Base-by-base conservation (phyloP, 2,329 filamentous ascomycete genomes). In the Apiospora hydei region DNA sequence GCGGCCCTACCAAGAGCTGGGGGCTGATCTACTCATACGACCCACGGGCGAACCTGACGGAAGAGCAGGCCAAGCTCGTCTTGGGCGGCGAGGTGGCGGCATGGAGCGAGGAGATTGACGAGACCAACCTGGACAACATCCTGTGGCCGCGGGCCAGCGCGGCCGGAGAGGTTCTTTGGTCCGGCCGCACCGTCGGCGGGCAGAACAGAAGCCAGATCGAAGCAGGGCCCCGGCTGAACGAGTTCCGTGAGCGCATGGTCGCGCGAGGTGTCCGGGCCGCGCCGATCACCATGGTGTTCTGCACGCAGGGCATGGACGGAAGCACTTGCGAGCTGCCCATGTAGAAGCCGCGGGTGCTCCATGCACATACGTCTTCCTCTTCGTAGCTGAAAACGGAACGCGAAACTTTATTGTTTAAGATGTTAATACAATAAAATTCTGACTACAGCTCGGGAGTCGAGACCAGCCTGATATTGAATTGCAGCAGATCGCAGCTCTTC, bases 31-130 rank as follows among this genome's bases (percentile, higher is more conserved):
- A 97, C 85, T 89, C 90, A 26, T 93, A 96, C 81, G 92, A 97
- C 79, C 94, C 94, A 0, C 84, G 91, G 4, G 86, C 84, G 3
- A 89, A 89, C 66, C 85, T 97, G 5, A 88, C 91, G 0, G 83
- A 82, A 13, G 86, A 90, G 38, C 82, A 90, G 61, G 88, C 90
- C 38, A 86, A 91, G 78, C 87, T 94, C 16, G 91, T 97, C 3
- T 81, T 96, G 11, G 95, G 95, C 64, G 95, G 94, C 38, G 95
- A 97, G 83, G 90, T 92, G 21, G 92, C 93, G 71, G 88, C 94
- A 72, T 98, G 94, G 94, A 89, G 88, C 74, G 95, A 97, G 84
- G 92, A 92, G n/a, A 87, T 88, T 73, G 95, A 98, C 81, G 83
- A 89, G 3, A 84, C 90, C n/a, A 95, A 92, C 79, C 80, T 97